Evolutionary conservation across 768 basidiomycete genomes (phyloP).

Genomic region (Chalciporus chontae): DNA sequence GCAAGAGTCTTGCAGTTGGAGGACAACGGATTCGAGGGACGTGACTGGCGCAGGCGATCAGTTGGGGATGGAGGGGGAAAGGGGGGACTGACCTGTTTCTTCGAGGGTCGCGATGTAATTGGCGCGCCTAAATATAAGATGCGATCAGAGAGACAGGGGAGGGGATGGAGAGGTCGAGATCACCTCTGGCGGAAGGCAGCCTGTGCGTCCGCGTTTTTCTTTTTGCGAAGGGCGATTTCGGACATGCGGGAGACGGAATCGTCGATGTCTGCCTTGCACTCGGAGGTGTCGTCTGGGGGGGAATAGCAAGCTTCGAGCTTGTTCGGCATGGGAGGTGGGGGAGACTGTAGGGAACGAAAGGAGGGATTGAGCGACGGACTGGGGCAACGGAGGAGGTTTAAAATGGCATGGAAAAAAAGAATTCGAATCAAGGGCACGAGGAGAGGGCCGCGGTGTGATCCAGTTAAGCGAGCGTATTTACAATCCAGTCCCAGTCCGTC

Average conservation of each 20-base stretch:
- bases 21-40: constrained; percentile 78
- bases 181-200: constrained; percentile 74
- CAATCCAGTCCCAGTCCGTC: constrained; percentile 29
- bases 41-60: constrained; percentile 50
- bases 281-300: constrained; percentile 35
- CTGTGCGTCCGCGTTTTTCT: constrained; percentile 89
- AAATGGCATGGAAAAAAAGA: constrained; percentile 61
- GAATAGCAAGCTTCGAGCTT: constrained; percentile 25
- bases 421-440: constrained; percentile 69
- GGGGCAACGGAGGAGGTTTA: constrained; percentile 38
- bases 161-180: constrained; percentile 5
- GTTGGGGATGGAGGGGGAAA: constrained; percentile 2
- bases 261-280: constrained; percentile 36
- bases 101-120: constrained; percentile 88
- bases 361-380: constrained; percentile 11
- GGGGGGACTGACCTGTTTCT: constrained; percentile 55
- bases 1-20: constrained; percentile 80
- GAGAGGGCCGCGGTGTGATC: constrained; percentile 43
- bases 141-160: constrained; percentile 20
- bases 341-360: constrained; percentile 11
- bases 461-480: constrained; percentile 37
- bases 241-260: constrained; percentile 43
- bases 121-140: constrained; percentile 44
- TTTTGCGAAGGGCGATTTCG: constrained; percentile 73
- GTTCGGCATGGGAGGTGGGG: constrained; percentile 25